Base-by-base conservation (phyloP, 2,329 filamentous ascomycete genomes). In the Beauveria caledonica region DNA sequence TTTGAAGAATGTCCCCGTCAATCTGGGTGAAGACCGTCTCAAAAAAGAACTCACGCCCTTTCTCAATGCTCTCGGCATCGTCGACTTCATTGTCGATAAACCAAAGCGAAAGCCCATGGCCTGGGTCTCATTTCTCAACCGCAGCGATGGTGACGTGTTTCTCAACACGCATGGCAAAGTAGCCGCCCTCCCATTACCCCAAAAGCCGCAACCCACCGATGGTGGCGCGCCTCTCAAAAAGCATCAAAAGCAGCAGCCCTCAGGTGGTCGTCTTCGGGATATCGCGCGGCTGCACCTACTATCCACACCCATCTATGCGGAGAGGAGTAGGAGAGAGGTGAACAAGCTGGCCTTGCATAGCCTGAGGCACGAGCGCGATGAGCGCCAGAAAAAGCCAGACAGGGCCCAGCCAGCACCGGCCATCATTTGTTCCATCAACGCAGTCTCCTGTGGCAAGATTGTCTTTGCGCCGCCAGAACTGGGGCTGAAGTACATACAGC, bases 21-120 rank as follows among this genome's bases (percentile, higher is more conserved):
- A 73, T 21, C 63, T 82, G 29, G 69, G 72, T 8, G 71, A 77
- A 2, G 65, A 73, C 0, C 65, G 64, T 6, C 68, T 84, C 10
- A 67, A 65, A 17, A 65, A 57, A 0, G 74, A 77, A 49, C 71
- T 84, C 2, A 58, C 64, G 17, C 74, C 76, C 0, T 67, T 73
- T 27, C 73, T 83, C 66, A 66, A 68, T 0, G 63, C 51, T 0
- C 69, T 84, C 1, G 60, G 64, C 1, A 79, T 83, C 54, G 33
- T 62, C 1, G 70, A 77, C 6, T 84, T 75, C 70, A 56, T 57
- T 0, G 80, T 75, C 62, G 70, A 78, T 1, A 82, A 81, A 61
- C 67, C 70, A 0, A 68, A 66, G 2, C 65, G 67, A 2, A 76
- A 69, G 21, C 46, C 40, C 0, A 64, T 68, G 19, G 80, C 72